Base-by-base conservation (phyloP, 2,329 filamentous ascomycete genomes). In the Aureobasidium vineae region DNA sequence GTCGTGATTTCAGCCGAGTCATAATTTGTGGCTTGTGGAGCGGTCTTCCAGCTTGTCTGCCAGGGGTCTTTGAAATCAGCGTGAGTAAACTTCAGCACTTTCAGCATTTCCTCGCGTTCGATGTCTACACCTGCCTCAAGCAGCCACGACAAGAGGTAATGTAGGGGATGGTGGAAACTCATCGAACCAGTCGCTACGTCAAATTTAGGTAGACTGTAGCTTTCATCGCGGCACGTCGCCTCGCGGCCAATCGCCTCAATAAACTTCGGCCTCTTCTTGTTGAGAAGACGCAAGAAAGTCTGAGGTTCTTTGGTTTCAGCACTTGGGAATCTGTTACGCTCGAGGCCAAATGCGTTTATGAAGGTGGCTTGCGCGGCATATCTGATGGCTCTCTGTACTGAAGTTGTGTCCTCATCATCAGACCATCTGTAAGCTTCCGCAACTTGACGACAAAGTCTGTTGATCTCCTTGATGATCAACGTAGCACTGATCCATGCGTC, bases 401-500 rank as follows among this genome's bases (percentile, higher is more conserved):
- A 85, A 4, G 82, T 78, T 7, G 84, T 81, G 69, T 92, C 87
- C 52, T 89, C 67, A 59, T 73, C 71, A 16, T 70, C 70, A 26
- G 68, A 65, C n/a, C 74, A 72, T 40, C 61, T 65, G 81, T 97
- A 99, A 0, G 95, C 88, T 72, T 96, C 91, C 0, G 92, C 88
- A 67, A 98, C 89, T 72, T 95, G 90, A 69, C 93, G 85, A 73
- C 94, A 97, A 43, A 98, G 85, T 64, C 91, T 88, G 75, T 98
- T 98, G 76, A 99, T 94, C 76, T 99, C 94, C 60, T 94, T 86
- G 59, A 95, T 97, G 67, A 99, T 90, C 60, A 98, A 84, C 7
- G 93, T 97, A 3, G 95, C 94, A 67, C 91, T 96, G 63, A 99
- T 98, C 95, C 95, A 99, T 23, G 92, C 90, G 78, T 99, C 96